Evolutionary conservation across 2,329 filamentous ascomycete species (phyloP), one percentile per base, ranked within the genome.

Genomic region (Emergomyces pasteurianus): DNA sequence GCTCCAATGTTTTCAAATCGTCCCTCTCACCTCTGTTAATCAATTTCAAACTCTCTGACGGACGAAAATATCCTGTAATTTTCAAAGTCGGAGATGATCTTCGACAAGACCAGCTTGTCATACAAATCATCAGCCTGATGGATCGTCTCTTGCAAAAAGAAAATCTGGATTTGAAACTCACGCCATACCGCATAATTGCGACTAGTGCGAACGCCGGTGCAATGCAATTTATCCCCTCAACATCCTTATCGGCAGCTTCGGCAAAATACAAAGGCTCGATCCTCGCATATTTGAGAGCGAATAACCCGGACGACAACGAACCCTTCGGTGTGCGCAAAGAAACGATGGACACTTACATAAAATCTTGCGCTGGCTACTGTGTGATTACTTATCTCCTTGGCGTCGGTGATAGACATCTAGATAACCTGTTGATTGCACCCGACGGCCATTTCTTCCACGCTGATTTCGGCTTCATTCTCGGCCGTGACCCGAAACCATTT

Each of bases 31-130:
- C 94, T 0, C 87, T 99, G 63, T 90, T 94, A 67, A 85, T 96
- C 62, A 89, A 89, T 10, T 96, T 97, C 77, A 92, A 88, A 70
- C 95, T 92, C 0, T 81, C 83, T 0, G 83, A 83, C 1, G 89
- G 89, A 8, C 82, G 81, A 46, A 88, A 86, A 62, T 99, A 97
- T 71, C 88, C 92, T 10, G 88, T 99, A 65, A 88, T 97, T 59
- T 99, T 99, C 83, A 99, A 99, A 74, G 91, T 91, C 0, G 94
- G 94, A 42, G 94, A 99, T 71, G 94, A 99, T 71, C 80, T 99
- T 58, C 88, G 94, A 16, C 94, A 99, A 74, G 94, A 99, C 70
- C 94, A 99, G 71, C 83, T 99, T 2, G 92, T 99, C 42, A 95
- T 99, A 60, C 94, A 90, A 70, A 97, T 97, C 70, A 96, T 99